Base-by-base conservation (phyloP, 805 yeast species). In the Trichomonascus vanleenenianus region DNA sequence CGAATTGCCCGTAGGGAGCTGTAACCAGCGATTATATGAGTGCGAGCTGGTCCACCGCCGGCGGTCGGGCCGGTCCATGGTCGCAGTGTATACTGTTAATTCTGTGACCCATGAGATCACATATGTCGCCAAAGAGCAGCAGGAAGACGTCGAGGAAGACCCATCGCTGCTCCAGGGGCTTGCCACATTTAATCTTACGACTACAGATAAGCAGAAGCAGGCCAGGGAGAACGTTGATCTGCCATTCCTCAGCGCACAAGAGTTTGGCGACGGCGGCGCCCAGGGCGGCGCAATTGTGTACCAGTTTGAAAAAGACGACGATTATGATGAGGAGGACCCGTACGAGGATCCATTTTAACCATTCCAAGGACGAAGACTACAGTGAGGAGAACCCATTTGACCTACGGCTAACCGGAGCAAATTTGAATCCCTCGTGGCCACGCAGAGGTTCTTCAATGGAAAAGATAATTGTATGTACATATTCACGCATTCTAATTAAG, bases 291-390 rank as follows among this genome's bases (percentile, higher is more conserved):
- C 98, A 1, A 89, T 93, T 54, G 95, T 91, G 3, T 91, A 91
- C 59, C 93, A 93, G 59, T 93, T 81, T 60, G 97, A 93, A 57
- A 86, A 89, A 59, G 97, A 91, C 62, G 98, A 91, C 61, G 98
- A 91, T 63, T 91, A 89, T 59, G 98, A 91, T 59, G 98, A 91
- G 62, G 97, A 93, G 56, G 98, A 91, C 64, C 97, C 97, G 0
- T 91, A 81, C 58, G 98, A 91, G 61, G 97, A 91, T 59, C 97
- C 97, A 4, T 88, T 87, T 58, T 88, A 64, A 63, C n/a, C n/a
- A n/a, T n/a, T n/a, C n/a, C n/a, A 86, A 89, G 59, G 97, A 91
- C 62, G 98, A 91, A 61, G 98, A 91, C 63, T 91, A 89, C 59
- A 97, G 93, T 59, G 98, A 91, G 62, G 97, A 93, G 56, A 97